These are phyloP conservation scores for Daldinia eschscholtzii DNA, from an alignment of 2,329 filamentous ascomycete genomes.

Conservation along the genomic window DNA sequence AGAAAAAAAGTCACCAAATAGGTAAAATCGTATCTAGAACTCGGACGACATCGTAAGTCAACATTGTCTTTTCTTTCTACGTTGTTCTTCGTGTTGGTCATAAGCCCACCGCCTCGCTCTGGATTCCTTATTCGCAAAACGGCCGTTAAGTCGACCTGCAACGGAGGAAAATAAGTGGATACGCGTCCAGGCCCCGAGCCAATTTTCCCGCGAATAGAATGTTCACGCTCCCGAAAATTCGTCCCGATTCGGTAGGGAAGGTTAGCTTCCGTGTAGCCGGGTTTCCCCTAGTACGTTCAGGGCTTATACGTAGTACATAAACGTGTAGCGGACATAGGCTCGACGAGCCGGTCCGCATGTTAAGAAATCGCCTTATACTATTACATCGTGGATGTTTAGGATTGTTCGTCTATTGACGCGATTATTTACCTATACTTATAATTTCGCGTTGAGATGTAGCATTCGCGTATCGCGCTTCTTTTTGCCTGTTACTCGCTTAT, in stretches of 20 bases:
- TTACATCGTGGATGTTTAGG: neutral
- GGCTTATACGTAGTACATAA: neutral
- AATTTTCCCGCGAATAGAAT: constrained; percentile 36
- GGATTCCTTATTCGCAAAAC: constrained; percentile 24
- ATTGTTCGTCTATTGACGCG: neutral
- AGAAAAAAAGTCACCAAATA: constrained; percentile 6
- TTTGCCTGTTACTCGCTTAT: neutral
- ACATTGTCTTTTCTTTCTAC: neutral
- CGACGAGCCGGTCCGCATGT: constrained; percentile 17
- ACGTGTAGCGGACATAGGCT: constrained; percentile 13
- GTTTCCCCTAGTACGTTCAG: neutral
- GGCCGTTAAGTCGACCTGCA: constrained; percentile 4
- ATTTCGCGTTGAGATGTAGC: neutral
- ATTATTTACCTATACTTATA: neutral
- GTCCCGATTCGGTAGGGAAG: constrained; percentile 39
- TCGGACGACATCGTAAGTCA: neutral
- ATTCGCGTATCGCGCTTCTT: neutral
- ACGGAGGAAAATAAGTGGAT: constrained; percentile 16
- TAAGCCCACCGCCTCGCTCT: constrained; percentile 10
- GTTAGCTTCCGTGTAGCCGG: constrained; percentile 33
- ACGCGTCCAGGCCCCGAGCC: constrained; percentile 5
- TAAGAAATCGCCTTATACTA: neutral
- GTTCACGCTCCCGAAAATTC: constrained; percentile 2
- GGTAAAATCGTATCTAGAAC: neutral
- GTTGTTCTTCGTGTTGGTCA: neutral